Conservation (phyloP, 768 basidiomycete genomes). For the Serendipita sp. region DNA sequence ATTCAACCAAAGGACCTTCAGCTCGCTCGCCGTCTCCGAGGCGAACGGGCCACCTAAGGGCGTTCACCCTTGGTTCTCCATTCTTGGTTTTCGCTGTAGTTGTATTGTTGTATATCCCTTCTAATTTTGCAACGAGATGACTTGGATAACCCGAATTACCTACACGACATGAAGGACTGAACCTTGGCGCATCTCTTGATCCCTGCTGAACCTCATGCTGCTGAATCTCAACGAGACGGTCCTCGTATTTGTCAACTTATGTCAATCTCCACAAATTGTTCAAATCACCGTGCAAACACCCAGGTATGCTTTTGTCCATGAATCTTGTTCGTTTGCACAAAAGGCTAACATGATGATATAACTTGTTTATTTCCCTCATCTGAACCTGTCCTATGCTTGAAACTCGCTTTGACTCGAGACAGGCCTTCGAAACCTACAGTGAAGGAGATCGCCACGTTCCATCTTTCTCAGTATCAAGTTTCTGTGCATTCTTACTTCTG, state of each 20-base stretch:
- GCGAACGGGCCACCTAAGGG: slow-evolving; percentile 34
- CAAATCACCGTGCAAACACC: background rate
- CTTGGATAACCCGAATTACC: background rate
- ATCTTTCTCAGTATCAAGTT: background rate
- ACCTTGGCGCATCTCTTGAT: background rate
- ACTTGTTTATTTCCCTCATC: no score
- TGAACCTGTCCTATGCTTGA: no score
- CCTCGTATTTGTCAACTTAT: background rate
- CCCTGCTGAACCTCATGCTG: background rate
- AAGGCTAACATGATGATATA: no score
- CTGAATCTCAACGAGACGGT: background rate
- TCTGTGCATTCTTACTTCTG: background rate
- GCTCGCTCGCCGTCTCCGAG: slow-evolving; percentile 70
- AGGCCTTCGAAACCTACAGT: background rate
- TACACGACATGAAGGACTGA: background rate
- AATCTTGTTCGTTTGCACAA: no score
- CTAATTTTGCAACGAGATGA: background rate
- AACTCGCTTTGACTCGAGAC: no score
- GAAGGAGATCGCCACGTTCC: background rate
- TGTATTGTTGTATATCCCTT: background rate
- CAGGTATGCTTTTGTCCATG: no score
- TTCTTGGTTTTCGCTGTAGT: background rate
- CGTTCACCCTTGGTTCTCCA: background rate
- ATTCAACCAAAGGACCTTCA: slow-evolving; percentile 84
- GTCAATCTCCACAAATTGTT: background rate